Conservation (phyloP, 306 rosid genomes). For the Glycine latifolia region DNA sequence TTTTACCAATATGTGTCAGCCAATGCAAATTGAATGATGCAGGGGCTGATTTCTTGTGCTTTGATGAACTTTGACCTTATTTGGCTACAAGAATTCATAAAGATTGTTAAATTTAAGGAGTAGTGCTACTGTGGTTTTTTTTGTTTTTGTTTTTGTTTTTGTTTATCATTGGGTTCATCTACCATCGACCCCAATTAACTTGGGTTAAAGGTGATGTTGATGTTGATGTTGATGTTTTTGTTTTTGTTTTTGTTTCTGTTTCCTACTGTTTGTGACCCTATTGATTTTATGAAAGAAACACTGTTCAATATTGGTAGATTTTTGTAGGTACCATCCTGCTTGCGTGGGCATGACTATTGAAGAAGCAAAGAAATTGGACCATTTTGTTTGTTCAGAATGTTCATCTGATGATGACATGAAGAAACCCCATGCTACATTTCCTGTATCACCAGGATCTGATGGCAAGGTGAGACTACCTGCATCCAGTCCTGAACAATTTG, state of each 20-base stretch:
- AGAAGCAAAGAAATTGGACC: constrained; percentile 83
- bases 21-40: constrained; percentile 18
- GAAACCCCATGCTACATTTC: constrained; percentile 59
- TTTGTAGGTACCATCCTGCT: constrained; percentile 94
- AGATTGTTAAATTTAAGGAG: constrained; percentile 20
- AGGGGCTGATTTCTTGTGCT: constrained; percentile 14
- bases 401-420: constrained; percentile 70
- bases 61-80: constrained; percentile 14
- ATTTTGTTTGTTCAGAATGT: constrained; percentile 88
- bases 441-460: constrained; percentile 64
- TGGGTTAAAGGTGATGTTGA: too few relatives aligned
- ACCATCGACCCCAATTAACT: too few relatives aligned
- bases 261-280: background rate
- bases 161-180: too few relatives aligned
- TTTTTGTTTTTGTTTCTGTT: background rate
- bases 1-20: background rate
- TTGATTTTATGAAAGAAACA: constrained; percentile 43
- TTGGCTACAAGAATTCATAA: background rate
- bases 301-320: constrained; percentile 43
- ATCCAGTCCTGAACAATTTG: background rate
- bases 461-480: constrained; percentile 62
- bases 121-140: constrained; percentile 12
- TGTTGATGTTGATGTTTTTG: too few relatives aligned
- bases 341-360: constrained; percentile 90
- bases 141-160: too few relatives aligned